A percentile compares a stretch with the other conserved stretches of the same genome.
Conservation (phyloP, 768 basidiomycete genomes). For the Lyophyllum decastes region DNA sequence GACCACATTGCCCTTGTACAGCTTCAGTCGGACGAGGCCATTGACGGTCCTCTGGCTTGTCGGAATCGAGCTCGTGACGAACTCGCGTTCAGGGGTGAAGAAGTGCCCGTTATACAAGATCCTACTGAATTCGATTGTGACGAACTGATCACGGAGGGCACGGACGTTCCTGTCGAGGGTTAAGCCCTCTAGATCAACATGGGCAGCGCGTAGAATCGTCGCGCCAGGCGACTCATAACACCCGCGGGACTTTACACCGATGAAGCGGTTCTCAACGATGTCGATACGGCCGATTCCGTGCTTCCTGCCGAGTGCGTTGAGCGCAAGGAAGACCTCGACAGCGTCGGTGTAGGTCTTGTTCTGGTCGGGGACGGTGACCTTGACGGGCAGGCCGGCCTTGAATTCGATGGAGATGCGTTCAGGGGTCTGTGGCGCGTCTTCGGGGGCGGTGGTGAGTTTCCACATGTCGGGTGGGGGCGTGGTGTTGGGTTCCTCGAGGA, state of each 20-base stretch:
- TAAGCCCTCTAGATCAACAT: conserved; percentile 95
- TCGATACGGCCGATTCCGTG: conserved; percentile 98
- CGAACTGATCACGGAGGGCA: conserved; percentile 90
- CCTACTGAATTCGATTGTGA: conserved; percentile 85
- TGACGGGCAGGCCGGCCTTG: conserved; percentile 81
- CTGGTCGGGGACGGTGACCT: conserved; percentile 62
- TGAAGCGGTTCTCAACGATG: conserved; percentile 99
- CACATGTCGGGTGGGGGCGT: conserved; percentile 98
- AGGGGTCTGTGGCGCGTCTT: conserved; percentile 76
- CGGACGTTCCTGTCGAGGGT: conserved; percentile 98
- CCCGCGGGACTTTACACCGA: conserved; percentile 98
- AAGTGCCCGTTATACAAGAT: conserved; percentile 99
- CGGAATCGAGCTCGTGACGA: conserved; percentile 86
- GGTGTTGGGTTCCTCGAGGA: conserved; percentile 94
- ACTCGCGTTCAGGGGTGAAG: conserved; percentile 99
- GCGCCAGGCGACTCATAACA: conserved; percentile 99
- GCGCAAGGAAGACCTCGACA: conserved; percentile 89
- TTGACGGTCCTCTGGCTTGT: conserved; percentile 97
- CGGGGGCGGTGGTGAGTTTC: conserved; percentile 89
- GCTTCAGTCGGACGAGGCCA: conserved; percentile 84
- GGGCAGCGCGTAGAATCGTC: conserved; percentile 92
- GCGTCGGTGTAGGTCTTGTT: conserved; percentile 78
- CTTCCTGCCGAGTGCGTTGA: conserved; percentile 91
- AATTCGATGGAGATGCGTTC: conserved; percentile 88
- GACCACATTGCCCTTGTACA: conserved; percentile 96